phyloP scores from a whole-genome alignment of 2,329 filamentous ascomycete species.

The Colletotrichum tropicale region DNA sequence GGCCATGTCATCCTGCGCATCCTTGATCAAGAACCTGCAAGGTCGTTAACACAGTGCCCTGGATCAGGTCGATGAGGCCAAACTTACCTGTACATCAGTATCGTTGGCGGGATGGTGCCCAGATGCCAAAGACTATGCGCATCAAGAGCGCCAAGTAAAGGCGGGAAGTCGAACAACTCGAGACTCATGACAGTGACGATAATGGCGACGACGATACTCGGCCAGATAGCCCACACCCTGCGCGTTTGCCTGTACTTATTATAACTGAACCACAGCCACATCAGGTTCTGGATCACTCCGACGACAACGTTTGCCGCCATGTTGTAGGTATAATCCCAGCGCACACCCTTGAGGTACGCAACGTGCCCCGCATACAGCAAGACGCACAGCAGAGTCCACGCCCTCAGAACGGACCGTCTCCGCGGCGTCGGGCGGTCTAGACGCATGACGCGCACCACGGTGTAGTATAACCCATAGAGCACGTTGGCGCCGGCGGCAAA shows the following conservation, averaged over 20 bases:
- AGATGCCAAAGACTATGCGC: conserved; percentile 97
- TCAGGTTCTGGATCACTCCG: conserved; percentile 77
- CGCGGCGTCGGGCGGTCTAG: conserved; percentile 65
- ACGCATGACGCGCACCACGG: conserved; percentile 80
- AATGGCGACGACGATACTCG: conserved; percentile 90
- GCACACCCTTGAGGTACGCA: conserved; percentile 81
- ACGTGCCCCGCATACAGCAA: conserved; percentile 78
- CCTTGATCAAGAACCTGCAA: conserved; percentile 81
- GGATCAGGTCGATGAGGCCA: not conserved
- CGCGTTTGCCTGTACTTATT: conserved; percentile 73
- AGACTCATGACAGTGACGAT: conserved; percentile 93
- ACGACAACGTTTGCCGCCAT: conserved; percentile 92
- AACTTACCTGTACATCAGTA: conserved; percentile 94
- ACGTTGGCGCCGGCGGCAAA: conserved; percentile 91
- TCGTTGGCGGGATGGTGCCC: conserved; percentile 84
- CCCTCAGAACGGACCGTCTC: conserved; percentile 59
- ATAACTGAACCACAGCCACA: conserved; percentile 89
- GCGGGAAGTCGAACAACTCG: conserved; percentile 93
- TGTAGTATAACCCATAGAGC: conserved; percentile 89
- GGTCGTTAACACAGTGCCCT: not conserved
- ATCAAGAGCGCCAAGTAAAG: conserved; percentile 81
- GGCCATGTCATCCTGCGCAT: conserved; percentile 82
- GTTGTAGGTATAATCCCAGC: conserved; percentile 97
- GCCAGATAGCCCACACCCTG: conserved; percentile 84
- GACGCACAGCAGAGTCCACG: conserved; percentile 79